phyloP scores from a whole-genome alignment of 2,329 filamentous ascomycete genomes.

The Calonectria naviculata region DNA sequence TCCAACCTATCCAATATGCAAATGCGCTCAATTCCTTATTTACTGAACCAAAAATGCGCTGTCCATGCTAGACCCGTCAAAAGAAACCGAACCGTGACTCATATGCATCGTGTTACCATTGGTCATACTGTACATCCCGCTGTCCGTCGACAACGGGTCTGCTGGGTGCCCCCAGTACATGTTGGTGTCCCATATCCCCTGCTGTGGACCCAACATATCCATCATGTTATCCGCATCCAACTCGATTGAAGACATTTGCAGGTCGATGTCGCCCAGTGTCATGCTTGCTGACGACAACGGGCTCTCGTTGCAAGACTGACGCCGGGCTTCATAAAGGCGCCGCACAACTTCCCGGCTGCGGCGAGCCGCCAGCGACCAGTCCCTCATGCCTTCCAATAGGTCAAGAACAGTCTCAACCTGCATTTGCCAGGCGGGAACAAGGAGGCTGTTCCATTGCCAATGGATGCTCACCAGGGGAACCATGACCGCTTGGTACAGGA shows the following conservation, averaged over 20 bases:
- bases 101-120: constrained; percentile 19
- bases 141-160: constrained; percentile 13
- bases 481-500: constrained; percentile 84
- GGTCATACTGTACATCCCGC: constrained; percentile 20
- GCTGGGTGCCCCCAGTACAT: constrained; percentile 21
- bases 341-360: constrained; percentile 72
- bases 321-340: constrained; percentile 70
- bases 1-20: neutral
- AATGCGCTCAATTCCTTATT: neutral
- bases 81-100: constrained; percentile 16
- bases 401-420: constrained; percentile 70
- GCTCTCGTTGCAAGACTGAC: constrained; percentile 32
- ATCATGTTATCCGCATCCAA: constrained; percentile 64
- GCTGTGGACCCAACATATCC: constrained; percentile 61
- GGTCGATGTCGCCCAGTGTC: constrained; percentile 58
- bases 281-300: constrained; percentile 57
- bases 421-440: constrained; percentile 63
- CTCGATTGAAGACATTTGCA: constrained; percentile 62
- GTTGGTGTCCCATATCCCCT: constrained; percentile 66
- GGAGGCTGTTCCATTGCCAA: constrained; percentile 68
- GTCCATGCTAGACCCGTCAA: constrained; percentile 17
- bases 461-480: constrained; percentile 81
- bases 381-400: constrained; percentile 71
- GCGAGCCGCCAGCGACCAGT: constrained; percentile 73
- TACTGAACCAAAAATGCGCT: constrained; percentile 17